Conservation (phyloP, 1,284 basidiomycete genomes). For the Apiotrichum veenhuisii region DNA sequence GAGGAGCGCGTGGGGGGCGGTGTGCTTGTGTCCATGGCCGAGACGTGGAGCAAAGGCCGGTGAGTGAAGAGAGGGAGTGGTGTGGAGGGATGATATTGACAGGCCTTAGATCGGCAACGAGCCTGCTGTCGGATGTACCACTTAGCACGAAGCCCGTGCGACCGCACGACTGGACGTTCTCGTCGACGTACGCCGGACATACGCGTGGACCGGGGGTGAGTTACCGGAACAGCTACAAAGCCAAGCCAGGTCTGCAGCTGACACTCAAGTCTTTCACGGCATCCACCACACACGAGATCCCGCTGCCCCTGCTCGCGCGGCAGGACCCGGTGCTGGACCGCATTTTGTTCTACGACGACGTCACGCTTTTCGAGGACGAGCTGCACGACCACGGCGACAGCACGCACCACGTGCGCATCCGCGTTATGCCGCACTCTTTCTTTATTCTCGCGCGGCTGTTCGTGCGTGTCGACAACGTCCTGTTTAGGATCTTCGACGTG, state of each 20-base stretch:
- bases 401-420: constrained; percentile 72
- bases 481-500: constrained; percentile 88
- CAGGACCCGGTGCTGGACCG: constrained; percentile 64
- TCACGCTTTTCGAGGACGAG: constrained; percentile 89
- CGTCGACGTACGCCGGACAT: constrained; percentile 77
- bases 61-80: neutral
- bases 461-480: constrained; percentile 90
- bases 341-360: constrained; percentile 89
- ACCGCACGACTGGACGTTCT: constrained; percentile 98
- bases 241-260: too few species aligned
- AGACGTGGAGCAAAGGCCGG: constrained; percentile 84
- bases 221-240: neutral
- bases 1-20: constrained; percentile 74
- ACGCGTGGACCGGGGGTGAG: constrained; percentile 31
- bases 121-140: constrained; percentile 53
- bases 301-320: constrained; percentile 74
- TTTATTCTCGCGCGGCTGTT: constrained; percentile 89
- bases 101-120: constrained; percentile 15
- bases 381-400: constrained; percentile 91
- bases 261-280: constrained; percentile 52
- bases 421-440: constrained; percentile 95
- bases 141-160: constrained; percentile 75
- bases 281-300: constrained; percentile 62
- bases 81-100: constrained; percentile 2
- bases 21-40: constrained; percentile 90